Percentiles rank a stretch among this genome's conserved stretches.
phyloP scores from a whole-genome alignment of 2,329 filamentous ascomycete genomes.

The Pyrenochaeta sp. region DNA sequence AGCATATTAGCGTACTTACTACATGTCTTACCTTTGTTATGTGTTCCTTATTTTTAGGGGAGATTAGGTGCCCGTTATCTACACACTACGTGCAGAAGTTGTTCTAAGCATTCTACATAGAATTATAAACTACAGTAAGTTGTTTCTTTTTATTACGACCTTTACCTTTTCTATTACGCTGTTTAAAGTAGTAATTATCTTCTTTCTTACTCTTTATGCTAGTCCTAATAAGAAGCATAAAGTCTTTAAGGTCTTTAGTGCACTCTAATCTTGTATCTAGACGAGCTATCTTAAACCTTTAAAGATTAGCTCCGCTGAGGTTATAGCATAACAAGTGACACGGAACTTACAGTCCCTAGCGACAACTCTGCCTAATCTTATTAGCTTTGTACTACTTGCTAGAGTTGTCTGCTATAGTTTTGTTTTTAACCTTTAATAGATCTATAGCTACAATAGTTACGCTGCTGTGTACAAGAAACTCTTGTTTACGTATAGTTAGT shows the following conservation, averaged over 20 bases:
- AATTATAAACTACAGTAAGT: neutral
- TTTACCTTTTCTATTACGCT: neutral
- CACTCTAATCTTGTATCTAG: constrained; percentile 9
- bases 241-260: constrained; percentile 13
- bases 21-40: neutral
- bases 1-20: neutral
- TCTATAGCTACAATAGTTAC: constrained; percentile 13
- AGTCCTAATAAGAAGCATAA: constrained; percentile 10
- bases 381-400: constrained; percentile 13
- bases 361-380: constrained; percentile 5
- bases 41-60: neutral
- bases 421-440: constrained; percentile 9
- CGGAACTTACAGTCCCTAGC: constrained; percentile 8
- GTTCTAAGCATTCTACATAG: neutral
- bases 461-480: constrained; percentile 11
- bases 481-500: constrained; percentile 10
- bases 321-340: constrained; percentile 5
- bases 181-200: neutral
- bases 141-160: neutral
- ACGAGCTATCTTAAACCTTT: constrained; percentile 10
- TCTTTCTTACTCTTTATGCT: constrained; percentile 6
- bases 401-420: constrained; percentile 11
- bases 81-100: neutral
- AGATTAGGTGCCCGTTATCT: neutral
- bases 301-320: constrained; percentile 10